Evolutionary conservation across 2,329 filamentous ascomycete species (phyloP), one percentile per base, ranked within the genome.

Genomic region (Colletotrichum orbiculare): DNA sequence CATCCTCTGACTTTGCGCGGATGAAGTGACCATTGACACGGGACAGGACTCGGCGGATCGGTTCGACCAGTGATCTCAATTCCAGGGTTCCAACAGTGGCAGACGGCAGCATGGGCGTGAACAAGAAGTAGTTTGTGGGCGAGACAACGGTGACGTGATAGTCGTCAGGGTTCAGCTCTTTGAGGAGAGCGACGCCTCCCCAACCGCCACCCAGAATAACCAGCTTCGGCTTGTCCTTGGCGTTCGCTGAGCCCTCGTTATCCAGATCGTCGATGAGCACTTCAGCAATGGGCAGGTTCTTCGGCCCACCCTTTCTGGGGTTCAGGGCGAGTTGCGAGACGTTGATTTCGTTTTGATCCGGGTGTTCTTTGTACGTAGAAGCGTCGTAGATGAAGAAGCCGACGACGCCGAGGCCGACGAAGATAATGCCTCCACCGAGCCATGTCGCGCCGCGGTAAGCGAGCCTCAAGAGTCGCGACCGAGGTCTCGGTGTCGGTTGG

Each of bases 91-190:
- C 96, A 6, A 99, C 96, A 0, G 96, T 99, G 8, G 96, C 96
- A 39, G 94, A 97, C 2, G 96, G 96, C 47, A 99, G 84, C 94
- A 99, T 98, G 1, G 96, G 96, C 2, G 96, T 99, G 78, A 99
- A 99, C 38, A 99, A 81, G 80, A 99, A 99, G 80, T 98, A 97
- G 73, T 98, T 98, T 41, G 91, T 91, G 0, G 96, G 95, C 11
- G 94, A 97, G 47, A 99, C 91, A 43, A 99, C 91, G 5, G 95
- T 98, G 70, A 99, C 90, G 77, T 99, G 94, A 75, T 97, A 99
- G 71, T 97, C 93, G 11, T 94, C 93, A 0, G 94, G 90, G 67
- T 95, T 91, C 68, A 99, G 79, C 67, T 93, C 91, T 81, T 99
- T 99, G 70, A 99, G 81, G 64, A 99, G 81, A 5, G 95, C 93